These are phyloP conservation scores for Juncus inflexus DNA, from an alignment of 176 grass and related monocot genomes.

Conservation along the genomic window DNA sequence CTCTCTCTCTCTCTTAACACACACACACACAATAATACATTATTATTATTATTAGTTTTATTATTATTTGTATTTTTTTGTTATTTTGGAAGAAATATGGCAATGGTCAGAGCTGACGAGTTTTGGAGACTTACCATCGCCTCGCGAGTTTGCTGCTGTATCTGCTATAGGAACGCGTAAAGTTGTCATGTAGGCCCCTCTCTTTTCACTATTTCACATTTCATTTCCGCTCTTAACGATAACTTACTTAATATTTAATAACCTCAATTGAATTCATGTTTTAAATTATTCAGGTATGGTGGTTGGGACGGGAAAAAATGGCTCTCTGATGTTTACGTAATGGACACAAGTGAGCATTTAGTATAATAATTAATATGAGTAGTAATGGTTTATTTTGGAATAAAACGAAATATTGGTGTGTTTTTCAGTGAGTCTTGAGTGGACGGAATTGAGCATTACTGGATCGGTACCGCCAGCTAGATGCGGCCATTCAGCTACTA, in stretches of 20 bases:
- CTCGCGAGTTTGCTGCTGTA: conserved; percentile 73
- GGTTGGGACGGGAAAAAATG: conserved; percentile 99
- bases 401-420: conserved; percentile 4
- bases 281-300: conserved; percentile 54
- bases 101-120: conserved; percentile 92
- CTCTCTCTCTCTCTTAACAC: neutral
- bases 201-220: conserved; percentile 16
- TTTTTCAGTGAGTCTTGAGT: conserved; percentile 74
- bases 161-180: conserved; percentile 94
- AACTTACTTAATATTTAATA: neutral
- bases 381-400: conserved; percentile 9
- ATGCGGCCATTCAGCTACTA: conserved; percentile 91
- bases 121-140: conserved; percentile 90
- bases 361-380: conserved; percentile 21
- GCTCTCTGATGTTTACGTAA: conserved; percentile 90
- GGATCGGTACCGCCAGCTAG: conserved; percentile 67
- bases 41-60: neutral
- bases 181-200: conserved; percentile 66
- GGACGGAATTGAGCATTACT: conserved; percentile 75
- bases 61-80: conserved; percentile 1
- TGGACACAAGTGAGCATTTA: conserved; percentile 79
- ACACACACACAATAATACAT: conserved; percentile 6
- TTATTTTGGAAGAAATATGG: conserved; percentile 67
- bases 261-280: conserved; percentile 5
- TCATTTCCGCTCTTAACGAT: neutral